A percentile compares a stretch with the other conserved stretches of the same genome.
Conservation (phyloP, 1,284 basidiomycete genomes). For the Apiotrichum laibachii region DNA sequence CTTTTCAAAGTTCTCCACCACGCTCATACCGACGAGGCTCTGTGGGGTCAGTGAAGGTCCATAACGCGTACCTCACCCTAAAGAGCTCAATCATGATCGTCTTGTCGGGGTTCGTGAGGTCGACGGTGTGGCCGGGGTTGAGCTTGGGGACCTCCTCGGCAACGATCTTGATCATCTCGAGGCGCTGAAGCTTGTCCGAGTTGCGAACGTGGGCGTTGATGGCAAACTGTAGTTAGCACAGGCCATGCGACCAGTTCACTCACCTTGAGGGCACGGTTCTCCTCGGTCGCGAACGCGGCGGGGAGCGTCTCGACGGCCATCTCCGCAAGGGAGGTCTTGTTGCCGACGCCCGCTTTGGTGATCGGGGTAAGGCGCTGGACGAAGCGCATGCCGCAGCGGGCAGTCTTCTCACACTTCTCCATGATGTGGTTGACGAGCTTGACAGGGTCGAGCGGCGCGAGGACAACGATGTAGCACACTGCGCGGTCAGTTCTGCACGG, state of each 20-base stretch:
- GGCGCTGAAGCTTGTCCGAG: constrained; percentile 35
- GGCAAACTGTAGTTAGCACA: constrained; percentile 31
- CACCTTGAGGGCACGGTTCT: constrained; percentile 15
- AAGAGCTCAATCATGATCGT: constrained; percentile 42
- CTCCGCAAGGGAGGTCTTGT: constrained; percentile 27
- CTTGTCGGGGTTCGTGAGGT: constrained; percentile 39
- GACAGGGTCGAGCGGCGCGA: constrained; percentile 22
- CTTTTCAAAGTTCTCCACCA: constrained; percentile 38
- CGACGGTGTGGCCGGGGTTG: constrained; percentile 35
- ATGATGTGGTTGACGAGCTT: constrained; percentile 36
- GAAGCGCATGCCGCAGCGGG: constrained; percentile 37
- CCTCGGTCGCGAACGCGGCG: constrained; percentile 11
- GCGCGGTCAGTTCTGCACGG: background rate
- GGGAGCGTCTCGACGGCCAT: constrained; percentile 20
- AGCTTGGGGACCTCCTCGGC: constrained; percentile 38
- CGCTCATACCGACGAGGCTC: constrained; percentile 37
- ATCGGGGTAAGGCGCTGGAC: constrained; percentile 41
- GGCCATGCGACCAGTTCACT: background rate
- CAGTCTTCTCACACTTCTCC: constrained; percentile 35
- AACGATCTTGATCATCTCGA: constrained; percentile 43
- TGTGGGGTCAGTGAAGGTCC: constrained; percentile 12
- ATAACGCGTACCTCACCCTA: constrained; percentile 26
- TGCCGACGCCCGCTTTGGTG: constrained; percentile 23
- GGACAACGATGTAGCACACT: constrained; percentile 37
- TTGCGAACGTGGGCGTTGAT: constrained; percentile 35